Base-by-base conservation (phyloP, 2,329 filamentous ascomycete genomes). In the Epichloe gansuensis region DNA sequence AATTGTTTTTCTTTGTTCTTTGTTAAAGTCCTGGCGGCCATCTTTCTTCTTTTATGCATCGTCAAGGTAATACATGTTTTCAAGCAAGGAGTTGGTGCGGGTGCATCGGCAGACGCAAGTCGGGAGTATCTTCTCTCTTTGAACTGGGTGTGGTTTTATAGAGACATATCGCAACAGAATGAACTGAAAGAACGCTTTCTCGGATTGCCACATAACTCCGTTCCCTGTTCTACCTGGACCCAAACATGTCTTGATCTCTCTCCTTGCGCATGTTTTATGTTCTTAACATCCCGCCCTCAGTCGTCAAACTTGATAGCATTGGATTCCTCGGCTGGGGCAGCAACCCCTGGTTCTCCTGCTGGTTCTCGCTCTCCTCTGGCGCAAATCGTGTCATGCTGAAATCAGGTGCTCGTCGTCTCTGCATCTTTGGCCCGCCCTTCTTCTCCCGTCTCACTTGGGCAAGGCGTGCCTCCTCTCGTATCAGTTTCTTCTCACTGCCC, bases 401-500 rank as follows among this genome's bases (percentile, higher is more conserved):
- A 50, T 80, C 78, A 38, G 73, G 75, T 53, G 73, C 65, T 50
- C 65, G 67, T 60, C 67, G 69, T 46, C 67, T 65, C 57, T 67
- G 59, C 4, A 51, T 37, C 7, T 53, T 59, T 45, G 62, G 56
- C 5, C 62, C 57, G 15, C 65, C 63, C 52, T 67, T 70, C 58
- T 68, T 65, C 54, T 60, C 69, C 56, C 63, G 66, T 48, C 68
- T 63, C 58, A 64, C 55, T 55, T 60, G 60, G 3, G 67, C 65
- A 23, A 68, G 65, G 55, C 78, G 72, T 8, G 75, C 72, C 46
- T 80, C 70, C 34, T 67, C 63, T 41, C 62, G 59, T 17, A 71
- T 63, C 0, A 86, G 70, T 28, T 71, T 70, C 58, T 70, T 72
- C 69, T 94, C 89, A 25, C 82, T 83, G 21, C 80, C 78, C 44